Evolutionary conservation across 2,329 filamentous ascomycete species (phyloP), one percentile per base, ranked within the genome.

Genomic region (Sporothrix brasiliensis): DNA sequence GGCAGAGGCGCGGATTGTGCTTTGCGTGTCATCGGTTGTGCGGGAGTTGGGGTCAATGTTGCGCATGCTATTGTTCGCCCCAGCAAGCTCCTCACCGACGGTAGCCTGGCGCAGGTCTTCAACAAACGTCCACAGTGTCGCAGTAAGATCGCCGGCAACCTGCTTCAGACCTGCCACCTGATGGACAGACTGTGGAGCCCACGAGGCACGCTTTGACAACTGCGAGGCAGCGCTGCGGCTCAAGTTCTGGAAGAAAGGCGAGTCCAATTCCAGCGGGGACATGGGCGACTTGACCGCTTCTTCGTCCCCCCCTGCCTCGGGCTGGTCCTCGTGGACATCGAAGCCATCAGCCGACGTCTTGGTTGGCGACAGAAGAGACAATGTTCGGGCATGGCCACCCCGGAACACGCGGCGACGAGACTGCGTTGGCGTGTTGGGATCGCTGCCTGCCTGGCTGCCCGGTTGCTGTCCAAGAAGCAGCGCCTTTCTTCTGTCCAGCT

Each of bases 101-200:
- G 95, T 97, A 16, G 94, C 96, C 80, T 98, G 95, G 74, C 94
- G 87, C 63, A 99, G 88, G 77, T 99, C 95, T 78, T 98, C 95
- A 72, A 97, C 89, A 80, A 99, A 99, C 1, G 92, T 97, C 88
- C 92, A 94, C 65, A 99, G 82, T 1, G 95, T 94, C 67, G 95
- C 88, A 78, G 90, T 92, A 79, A 99, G 89, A 80, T 97, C 95
- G 72, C 92, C 91, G 19, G 94, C 92, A 79, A 97, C 90, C 79
- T 95, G 92, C 77, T 93, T 93, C 71, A 88, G 80, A 56, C 79
- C 84, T 0, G 74, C 74, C 14, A 81, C 77, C 14, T 80, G 81
- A 53, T 82, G 82, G 41, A 82, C 81, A 41, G 83, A 81, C 54
- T 83, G 83, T 54, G 86, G 85, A 39, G 87, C 83, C 87, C 87